phyloP scores from a whole-genome alignment of 1,139 yeast species.

The Debaryomyces coudertii region DNA sequence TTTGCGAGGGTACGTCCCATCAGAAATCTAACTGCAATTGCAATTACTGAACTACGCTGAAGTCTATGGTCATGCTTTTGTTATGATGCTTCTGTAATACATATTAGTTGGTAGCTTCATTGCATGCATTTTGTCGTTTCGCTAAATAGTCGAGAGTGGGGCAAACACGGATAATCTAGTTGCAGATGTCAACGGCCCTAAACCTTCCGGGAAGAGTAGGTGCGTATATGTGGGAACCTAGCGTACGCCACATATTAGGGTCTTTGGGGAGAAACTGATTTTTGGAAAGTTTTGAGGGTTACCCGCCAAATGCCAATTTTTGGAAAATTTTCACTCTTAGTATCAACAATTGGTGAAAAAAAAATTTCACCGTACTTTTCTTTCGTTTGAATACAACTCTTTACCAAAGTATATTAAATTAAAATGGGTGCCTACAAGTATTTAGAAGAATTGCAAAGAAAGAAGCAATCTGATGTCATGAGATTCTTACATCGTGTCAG shows the following conservation, averaged over 20 bases:
- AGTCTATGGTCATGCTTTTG: too few relatives aligned
- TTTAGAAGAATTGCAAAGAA: constrained; percentile 98
- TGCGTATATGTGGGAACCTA: not conserved
- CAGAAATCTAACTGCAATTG: too few relatives aligned
- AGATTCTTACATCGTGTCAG: constrained; percentile 99
- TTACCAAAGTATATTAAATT: constrained; percentile 11
- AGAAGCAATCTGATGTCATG: constrained; percentile 99
- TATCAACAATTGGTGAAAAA: constrained; percentile 1
- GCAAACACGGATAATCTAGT: too few relatives aligned
- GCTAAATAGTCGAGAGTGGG: too few relatives aligned
- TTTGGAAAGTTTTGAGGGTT: not conserved
- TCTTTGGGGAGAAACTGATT: not conserved
- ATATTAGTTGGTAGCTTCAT: too few relatives aligned
- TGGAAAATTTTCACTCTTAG: constrained; percentile 12
- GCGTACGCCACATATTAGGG: not conserved
- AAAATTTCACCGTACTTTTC: constrained; percentile 1
- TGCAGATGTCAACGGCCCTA: too few relatives aligned
- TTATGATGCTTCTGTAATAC: too few relatives aligned
- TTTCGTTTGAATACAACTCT: not conserved
- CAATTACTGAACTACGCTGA: too few relatives aligned
- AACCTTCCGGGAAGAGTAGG: too few relatives aligned
- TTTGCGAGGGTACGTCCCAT: too few relatives aligned
- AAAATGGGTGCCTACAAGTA: constrained; percentile 99
- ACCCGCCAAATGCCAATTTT: constrained; percentile 1
- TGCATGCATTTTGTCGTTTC: too few relatives aligned